Evolutionary conservation across 805 yeast species (phyloP).

Genomic region (Nakazawaea pomicola): DNA sequence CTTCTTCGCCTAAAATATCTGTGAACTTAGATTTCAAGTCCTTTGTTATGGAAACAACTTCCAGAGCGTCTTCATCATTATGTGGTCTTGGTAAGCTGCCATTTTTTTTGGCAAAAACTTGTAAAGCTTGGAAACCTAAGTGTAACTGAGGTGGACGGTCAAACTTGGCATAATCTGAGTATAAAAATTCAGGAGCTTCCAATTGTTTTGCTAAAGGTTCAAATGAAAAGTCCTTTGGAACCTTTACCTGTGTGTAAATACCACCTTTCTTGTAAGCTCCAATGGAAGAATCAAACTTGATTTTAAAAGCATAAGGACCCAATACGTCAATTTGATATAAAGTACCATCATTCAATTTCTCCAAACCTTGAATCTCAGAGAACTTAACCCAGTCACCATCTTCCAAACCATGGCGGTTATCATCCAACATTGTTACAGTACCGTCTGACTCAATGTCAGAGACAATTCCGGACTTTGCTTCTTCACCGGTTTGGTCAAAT

Average conservation of each 20-base stretch:
- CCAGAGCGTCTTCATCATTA: constrained; percentile 68
- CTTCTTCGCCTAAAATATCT: constrained; percentile 50
- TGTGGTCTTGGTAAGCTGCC: constrained; percentile 74
- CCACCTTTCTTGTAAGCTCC: constrained; percentile 83
- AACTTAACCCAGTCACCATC: constrained; percentile 90
- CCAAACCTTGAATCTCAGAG: constrained; percentile 78
- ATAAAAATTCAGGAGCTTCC: constrained; percentile 68
- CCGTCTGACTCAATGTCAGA: constrained; percentile 87
- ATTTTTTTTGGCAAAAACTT: constrained; percentile 61
- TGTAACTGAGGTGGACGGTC: constrained; percentile 90
- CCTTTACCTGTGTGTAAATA: constrained; percentile 85
- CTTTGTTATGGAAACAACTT: constrained; percentile 53
- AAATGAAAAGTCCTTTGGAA: constrained; percentile 63
- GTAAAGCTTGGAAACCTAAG: constrained; percentile 86
- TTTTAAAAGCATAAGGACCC: constrained; percentile 92
- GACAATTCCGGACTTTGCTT: constrained; percentile 80
- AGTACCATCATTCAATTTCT: constrained; percentile 65
- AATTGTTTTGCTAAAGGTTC: constrained; percentile 62
- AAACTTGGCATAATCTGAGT: constrained; percentile 90
- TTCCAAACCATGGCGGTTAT: constrained; percentile 87
- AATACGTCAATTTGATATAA: constrained; percentile 74
- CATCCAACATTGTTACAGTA: constrained; percentile 90
- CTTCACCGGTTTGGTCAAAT: constrained; percentile 88
- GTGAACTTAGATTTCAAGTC: constrained; percentile 55
- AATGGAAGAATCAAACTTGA: constrained; percentile 47